Evolutionary conservation across 1,139 yeast genomes (phyloP).

Genomic region (Candida sanyaensis): DNA sequence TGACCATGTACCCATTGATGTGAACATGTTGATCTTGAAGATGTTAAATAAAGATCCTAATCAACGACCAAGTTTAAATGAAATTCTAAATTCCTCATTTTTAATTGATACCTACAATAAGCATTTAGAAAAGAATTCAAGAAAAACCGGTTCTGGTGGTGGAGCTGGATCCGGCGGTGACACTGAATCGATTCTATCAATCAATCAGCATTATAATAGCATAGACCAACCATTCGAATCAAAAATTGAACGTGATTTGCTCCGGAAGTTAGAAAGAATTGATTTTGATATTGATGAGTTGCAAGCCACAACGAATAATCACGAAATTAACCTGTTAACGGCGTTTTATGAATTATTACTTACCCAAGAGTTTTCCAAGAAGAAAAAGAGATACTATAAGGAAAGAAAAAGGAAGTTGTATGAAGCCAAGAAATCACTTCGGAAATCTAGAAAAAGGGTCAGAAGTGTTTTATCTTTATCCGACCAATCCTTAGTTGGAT

Average conservation of each 20-base stretch:
- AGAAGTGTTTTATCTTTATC: constrained; percentile 40
- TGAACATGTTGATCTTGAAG: constrained; percentile 49
- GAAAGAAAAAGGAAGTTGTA: constrained; percentile 42
- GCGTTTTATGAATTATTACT: constrained; percentile 81
- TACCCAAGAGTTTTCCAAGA: constrained; percentile 55
- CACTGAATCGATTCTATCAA: constrained; percentile 41
- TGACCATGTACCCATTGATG: constrained; percentile 48
- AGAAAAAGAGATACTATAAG: constrained; percentile 32
- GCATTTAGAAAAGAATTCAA: constrained; percentile 20
- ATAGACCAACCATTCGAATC: constrained; percentile 52
- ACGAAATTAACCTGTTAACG: constrained; percentile 75
- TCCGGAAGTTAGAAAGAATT: constrained; percentile 63
- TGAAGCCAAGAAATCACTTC: constrained; percentile 42
- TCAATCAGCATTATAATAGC: constrained; percentile 41
- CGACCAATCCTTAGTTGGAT: constrained; percentile 24
- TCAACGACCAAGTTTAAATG: constrained; percentile 58
- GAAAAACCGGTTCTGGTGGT: constrained; percentile 12
- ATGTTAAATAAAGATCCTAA: constrained; percentile 70
- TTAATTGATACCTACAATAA: constrained; percentile 45
- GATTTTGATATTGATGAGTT: constrained; percentile 70
- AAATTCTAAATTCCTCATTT: constrained; percentile 64
- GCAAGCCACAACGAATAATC: constrained; percentile 58
- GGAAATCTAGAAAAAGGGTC: constrained; percentile 54
- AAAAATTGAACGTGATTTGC: constrained; percentile 62
- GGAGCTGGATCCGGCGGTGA: too few species aligned